These are phyloP conservation scores for Candida neerlandica DNA, from an alignment of 1,139 yeast genomes.

Conservation along the genomic window DNA sequence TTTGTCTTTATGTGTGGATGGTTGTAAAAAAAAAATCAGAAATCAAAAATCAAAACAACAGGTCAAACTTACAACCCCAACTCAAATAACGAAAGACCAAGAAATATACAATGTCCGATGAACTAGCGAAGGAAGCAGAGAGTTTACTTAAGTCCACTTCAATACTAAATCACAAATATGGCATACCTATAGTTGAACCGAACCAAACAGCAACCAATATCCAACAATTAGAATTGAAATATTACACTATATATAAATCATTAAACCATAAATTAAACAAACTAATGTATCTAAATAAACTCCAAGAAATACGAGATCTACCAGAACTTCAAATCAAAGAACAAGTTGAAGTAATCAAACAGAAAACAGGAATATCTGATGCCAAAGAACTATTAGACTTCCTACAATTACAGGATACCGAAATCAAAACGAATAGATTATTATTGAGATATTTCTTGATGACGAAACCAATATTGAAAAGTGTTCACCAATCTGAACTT, in stretches of 20 bases:
- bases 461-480: slow-evolving; percentile 33
- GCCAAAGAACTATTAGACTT: slow-evolving; percentile 24
- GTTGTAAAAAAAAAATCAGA: not conserved
- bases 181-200: slow-evolving; percentile 23
- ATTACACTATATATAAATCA: slow-evolving; percentile 23
- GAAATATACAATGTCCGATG: slow-evolving; percentile 19
- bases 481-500: slow-evolving; percentile 35
- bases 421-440: slow-evolving; percentile 28
- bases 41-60: too few relatives aligned
- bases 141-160: slow-evolving; percentile 21
- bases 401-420: slow-evolving; percentile 23
- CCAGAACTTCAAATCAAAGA: slow-evolving; percentile 12
- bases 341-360: slow-evolving; percentile 14
- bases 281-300: slow-evolving; percentile 32
- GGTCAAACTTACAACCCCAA: not conserved
- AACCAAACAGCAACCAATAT: slow-evolving; percentile 10
- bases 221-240: slow-evolving; percentile 23
- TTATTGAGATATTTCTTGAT: slow-evolving; percentile 28
- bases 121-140: slow-evolving; percentile 25
- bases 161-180: slow-evolving; percentile 32
- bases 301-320: slow-evolving; percentile 18
- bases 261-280: slow-evolving; percentile 28
- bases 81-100: not conserved
- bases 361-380: slow-evolving; percentile 16
- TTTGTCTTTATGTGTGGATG: not conserved